These are phyloP conservation scores for Aeminium ludgeri DNA, from an alignment of 495 filamentous ascomycete genomes.

Conservation along the genomic window DNA sequence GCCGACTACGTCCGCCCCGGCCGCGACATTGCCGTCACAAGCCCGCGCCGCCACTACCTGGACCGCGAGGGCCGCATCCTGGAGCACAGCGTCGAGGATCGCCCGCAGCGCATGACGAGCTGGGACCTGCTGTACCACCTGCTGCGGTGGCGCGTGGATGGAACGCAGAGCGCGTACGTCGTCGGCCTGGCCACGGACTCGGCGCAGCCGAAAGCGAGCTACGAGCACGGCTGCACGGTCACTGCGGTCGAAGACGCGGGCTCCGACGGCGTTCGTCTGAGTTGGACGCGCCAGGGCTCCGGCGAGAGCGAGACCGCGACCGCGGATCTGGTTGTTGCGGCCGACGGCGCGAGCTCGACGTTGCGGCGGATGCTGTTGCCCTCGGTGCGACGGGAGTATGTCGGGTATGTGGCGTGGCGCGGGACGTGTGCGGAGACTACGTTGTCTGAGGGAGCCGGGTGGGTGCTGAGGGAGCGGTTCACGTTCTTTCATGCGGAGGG, in stretches of 20 bases:
- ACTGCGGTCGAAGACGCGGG: slow-evolving; percentile 27
- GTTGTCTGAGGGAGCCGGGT: slow-evolving; percentile 19
- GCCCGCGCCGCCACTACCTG: slow-evolving; percentile 27
- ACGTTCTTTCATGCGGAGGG: slow-evolving; percentile 30
- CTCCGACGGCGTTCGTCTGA: slow-evolving; percentile 13
- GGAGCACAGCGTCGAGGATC: slow-evolving; percentile 21
- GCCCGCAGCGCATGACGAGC: slow-evolving; percentile 30
- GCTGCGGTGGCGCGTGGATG: slow-evolving; percentile 39
- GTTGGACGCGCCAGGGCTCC: slow-evolving; percentile 9
- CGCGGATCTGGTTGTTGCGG: slow-evolving; percentile 36
- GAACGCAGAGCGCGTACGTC: slow-evolving; percentile 31
- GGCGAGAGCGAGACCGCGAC: slow-evolving; percentile 23
- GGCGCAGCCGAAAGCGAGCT: slow-evolving; percentile 27
- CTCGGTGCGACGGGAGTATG: slow-evolving; percentile 31
- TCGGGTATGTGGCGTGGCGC: slow-evolving; percentile 38
- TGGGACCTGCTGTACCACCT: slow-evolving; percentile 41
- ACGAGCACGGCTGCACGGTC: slow-evolving; percentile 33
- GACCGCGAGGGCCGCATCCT: slow-evolving; percentile 28
- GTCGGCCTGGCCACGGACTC: slow-evolving; percentile 22
- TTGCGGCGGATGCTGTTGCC: slow-evolving; percentile 33
- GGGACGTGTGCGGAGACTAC: slow-evolving; percentile 33
- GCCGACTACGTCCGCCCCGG: slow-evolving; percentile 19
- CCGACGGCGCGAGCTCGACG: slow-evolving; percentile 39
- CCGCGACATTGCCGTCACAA: slow-evolving; percentile 22
- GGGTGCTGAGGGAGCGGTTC: slow-evolving; percentile 22